Evolutionary conservation across 2,329 filamentous ascomycete genomes (phyloP).

Genomic region (Sporothrix schenckii): DNA sequence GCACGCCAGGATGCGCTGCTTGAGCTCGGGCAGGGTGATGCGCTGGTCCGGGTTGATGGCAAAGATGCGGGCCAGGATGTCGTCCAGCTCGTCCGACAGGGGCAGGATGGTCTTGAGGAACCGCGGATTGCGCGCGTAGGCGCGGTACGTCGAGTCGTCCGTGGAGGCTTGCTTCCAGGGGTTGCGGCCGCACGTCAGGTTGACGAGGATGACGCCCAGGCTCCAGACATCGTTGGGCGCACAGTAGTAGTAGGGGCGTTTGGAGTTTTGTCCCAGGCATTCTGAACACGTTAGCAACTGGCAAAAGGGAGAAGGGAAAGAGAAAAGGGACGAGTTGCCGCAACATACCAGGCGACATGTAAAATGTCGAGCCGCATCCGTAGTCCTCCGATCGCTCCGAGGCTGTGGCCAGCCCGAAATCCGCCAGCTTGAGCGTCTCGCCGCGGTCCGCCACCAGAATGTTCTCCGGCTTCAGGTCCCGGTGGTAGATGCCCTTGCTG

Average conservation of each 20-base stretch:
- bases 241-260: conserved; percentile 81
- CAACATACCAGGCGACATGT: conserved; percentile 86
- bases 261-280: conserved; percentile 75
- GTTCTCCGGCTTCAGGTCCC: conserved; percentile 98
- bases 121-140: conserved; percentile 79
- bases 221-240: conserved; percentile 98
- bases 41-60: conserved; percentile 80
- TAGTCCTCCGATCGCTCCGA: conserved; percentile 87
- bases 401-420: conserved; percentile 92
- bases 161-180: conserved; percentile 96
- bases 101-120: conserved; percentile 94
- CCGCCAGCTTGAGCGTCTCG: conserved; percentile 89
- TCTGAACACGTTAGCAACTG: conserved; percentile 59
- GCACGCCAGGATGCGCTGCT: conserved; percentile 75
- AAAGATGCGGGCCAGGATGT: conserved; percentile 85
- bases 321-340: too few relatives aligned
- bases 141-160: conserved; percentile 93
- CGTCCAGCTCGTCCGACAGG: conserved; percentile 84
- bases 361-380: conserved; percentile 97
- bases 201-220: conserved; percentile 96
- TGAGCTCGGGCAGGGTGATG: conserved; percentile 79
- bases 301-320: too few relatives aligned
- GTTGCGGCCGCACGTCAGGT: conserved; percentile 96
- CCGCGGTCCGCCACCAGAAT: conserved; percentile 88
- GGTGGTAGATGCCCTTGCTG: conserved; percentile 88